A percentile compares a stretch with the other conserved stretches of the same genome.
Evolutionary conservation across 257 asterid species (phyloP).

Genomic region (Haberlea rhodopensis): DNA sequence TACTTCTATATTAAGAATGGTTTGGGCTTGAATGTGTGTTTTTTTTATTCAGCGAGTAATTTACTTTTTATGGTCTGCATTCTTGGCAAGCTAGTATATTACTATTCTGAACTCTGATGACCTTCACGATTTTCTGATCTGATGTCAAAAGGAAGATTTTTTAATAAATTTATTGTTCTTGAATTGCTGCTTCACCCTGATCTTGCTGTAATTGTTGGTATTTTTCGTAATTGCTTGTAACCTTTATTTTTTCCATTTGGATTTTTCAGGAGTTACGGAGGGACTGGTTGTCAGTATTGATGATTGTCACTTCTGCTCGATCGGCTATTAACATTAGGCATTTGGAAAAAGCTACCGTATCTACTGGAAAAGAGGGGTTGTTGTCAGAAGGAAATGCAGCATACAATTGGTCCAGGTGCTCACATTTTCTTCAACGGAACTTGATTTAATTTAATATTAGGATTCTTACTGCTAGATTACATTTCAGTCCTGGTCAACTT

Average conservation of each 20-base stretch:
- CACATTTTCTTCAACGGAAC: constrained; percentile 21
- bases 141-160: constrained; percentile 17
- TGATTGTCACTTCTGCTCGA: constrained; percentile 97
- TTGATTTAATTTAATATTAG: constrained; percentile 19
- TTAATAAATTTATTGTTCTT: constrained; percentile 10
- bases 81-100: constrained; percentile 1
- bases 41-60: background rate
- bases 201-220: constrained; percentile 19
- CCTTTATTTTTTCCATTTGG: constrained; percentile 8
- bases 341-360: constrained; percentile 96
- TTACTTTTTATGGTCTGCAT: background rate
- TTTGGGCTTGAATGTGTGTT: background rate
- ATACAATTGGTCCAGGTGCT: constrained; percentile 96
- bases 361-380: constrained; percentile 97
- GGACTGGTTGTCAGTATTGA: constrained; percentile 90
- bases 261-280: constrained; percentile 72
- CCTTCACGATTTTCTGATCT: constrained; percentile 16
- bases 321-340: constrained; percentile 94
- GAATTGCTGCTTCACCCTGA: constrained; percentile 24
- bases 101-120: constrained; percentile 15
- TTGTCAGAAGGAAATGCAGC: constrained; percentile 97
- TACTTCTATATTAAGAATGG: background rate
- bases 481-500: constrained; percentile 9
- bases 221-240: background rate
- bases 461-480: constrained; percentile 6